Conservation (phyloP, 2,329 filamentous ascomycete genomes). For the Fusarium redolens region DNA sequence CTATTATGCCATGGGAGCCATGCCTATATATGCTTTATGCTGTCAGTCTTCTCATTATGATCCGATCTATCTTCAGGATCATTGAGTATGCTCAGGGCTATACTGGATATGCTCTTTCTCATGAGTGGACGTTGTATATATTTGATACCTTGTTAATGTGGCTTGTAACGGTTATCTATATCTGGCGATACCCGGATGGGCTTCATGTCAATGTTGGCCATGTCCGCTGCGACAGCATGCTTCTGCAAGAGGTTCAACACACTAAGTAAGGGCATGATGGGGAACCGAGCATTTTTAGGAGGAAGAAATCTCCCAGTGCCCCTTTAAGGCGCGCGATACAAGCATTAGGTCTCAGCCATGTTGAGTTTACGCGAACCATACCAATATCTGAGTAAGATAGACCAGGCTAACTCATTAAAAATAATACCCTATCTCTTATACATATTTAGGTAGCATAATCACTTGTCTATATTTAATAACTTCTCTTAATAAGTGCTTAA, state of each 20-base stretch:
- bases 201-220: not conserved
- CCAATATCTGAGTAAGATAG: no score
- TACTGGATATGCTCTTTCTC: not conserved
- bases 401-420: no score
- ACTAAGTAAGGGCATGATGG: not conserved
- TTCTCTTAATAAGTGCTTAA: no score
- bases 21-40: not conserved
- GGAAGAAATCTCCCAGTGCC: no score
- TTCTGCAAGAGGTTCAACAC: not conserved
- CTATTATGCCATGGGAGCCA: not conserved
- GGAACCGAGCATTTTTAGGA: fast-evolving
- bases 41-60: not conserved
- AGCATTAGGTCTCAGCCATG: no score
- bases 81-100: not conserved
- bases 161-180: not conserved
- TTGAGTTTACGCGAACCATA: no score
- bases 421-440: no score
- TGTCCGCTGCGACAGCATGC: not conserved
- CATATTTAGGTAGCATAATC: no score
- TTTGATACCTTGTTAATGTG: not conserved
- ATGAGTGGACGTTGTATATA: not conserved
- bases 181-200: not conserved
- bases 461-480: no score
- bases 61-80: not conserved
- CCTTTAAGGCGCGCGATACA: no score